Base-by-base conservation (phyloP, 2,329 filamentous ascomycete genomes). In the Fusarium chlamydosporum region DNA sequence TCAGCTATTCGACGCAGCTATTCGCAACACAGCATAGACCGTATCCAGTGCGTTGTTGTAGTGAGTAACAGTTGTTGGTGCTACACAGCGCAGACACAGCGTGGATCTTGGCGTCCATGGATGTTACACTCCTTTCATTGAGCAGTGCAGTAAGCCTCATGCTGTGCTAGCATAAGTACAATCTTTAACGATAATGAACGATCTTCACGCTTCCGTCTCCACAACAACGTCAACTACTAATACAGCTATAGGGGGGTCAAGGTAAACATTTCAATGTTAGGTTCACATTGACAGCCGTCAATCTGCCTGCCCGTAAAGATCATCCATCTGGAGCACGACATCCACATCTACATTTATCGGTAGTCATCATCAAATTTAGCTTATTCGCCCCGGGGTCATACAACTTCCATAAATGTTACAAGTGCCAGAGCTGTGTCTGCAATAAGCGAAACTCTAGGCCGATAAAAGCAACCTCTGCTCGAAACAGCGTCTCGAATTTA, bases 401-500 rank as follows among this genome's bases (percentile, higher is more conserved):
- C 47, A 62, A 31, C 38, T 50, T 59, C 48, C 27, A 31, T n/a
- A 52, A 34, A 57, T 31, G 40, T 54, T 18, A 43, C 20, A 45
- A 20, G 27, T 23, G 48, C 34, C 53, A 33, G 29, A 53, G 20
- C 43, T 48, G 47, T 40, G 15, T 40, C 31, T 43, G 35, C 42
- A 53, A 27, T 35, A 42, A 40, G 45, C 40, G 43, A 64, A 63
- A 47, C 53, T 50, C 33, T 56, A 53, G 29, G 31, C 43, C 45
- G 33, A 51, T 47, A 48, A 53, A 53, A 45, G 16, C 47, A 46
- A 51, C 45, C 43, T 65, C 41, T 68, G 48, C 40, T 47, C 46
- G 43, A 46, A 63, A 68, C 51, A 54, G 20, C 23, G 60, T 55
- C 42, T 57, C 20, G 42, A 43, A 41, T 33, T 34, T 27, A 46